Percentiles rank a stretch among this genome's conserved stretches.
Conservation (phyloP, 352 stramenopile genomes). For the Phytophthora citricola region DNA sequence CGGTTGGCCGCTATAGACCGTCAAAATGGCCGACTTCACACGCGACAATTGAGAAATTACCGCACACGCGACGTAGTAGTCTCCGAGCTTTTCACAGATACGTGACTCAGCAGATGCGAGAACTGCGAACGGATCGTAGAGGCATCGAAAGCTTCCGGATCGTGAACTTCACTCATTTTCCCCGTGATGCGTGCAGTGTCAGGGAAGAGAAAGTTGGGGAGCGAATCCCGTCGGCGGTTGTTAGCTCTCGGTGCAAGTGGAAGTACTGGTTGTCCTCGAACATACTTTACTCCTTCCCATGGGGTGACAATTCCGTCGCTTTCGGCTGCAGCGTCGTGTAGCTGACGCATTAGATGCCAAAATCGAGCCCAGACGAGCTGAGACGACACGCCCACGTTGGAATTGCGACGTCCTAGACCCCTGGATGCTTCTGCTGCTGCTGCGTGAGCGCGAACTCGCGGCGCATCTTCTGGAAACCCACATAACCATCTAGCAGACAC, state of each 20-base stretch:
- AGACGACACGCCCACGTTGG: conserved; percentile 54
- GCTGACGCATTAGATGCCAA: conserved; percentile 84
- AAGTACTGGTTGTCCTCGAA: conserved; percentile 35
- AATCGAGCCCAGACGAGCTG: conserved; percentile 78
- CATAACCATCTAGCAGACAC: conserved; percentile 83
- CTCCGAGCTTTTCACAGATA: conserved; percentile 19
- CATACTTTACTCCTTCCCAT: conserved; percentile 51
- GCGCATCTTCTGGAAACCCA: conserved; percentile 82
- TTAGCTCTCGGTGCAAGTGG: conserved; percentile 53
- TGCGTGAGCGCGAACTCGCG: conserved; percentile 41
- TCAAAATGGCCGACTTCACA: background rate
- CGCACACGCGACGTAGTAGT: background rate
- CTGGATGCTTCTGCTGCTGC: conserved; percentile 24
- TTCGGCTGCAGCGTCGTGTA: conserved; percentile 71
- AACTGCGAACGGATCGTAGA: conserved; percentile 63
- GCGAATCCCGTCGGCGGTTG: conserved; percentile 47
- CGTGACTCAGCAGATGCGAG: conserved; percentile 27
- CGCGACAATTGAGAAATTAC: background rate
- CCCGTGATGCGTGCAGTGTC: conserved; percentile 71
- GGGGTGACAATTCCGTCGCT: conserved; percentile 68
- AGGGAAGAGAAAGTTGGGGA: conserved; percentile 77
- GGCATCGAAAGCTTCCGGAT: conserved; percentile 65
- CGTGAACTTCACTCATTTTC: conserved; percentile 47
- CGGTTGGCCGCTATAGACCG: too few relatives aligned
- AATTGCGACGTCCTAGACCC: conserved; percentile 21